Conservation (phyloP, 805 yeast genomes). For the Nakazawaea laoshanensis region DNA sequence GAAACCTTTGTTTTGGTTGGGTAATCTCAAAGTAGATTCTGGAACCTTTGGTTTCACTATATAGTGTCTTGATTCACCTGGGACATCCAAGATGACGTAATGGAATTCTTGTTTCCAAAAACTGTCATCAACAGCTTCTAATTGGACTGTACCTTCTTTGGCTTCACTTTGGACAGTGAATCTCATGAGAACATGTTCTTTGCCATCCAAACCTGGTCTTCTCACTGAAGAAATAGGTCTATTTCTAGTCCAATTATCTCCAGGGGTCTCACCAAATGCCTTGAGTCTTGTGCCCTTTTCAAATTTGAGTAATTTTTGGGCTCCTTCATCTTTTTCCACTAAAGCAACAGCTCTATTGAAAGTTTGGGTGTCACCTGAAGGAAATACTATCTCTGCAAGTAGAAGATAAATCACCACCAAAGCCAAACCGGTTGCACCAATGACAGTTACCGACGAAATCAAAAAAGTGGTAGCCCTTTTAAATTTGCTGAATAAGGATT, state of each 20-base stretch:
- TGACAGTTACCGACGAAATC: constrained; percentile 49
- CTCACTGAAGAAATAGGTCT: constrained; percentile 72
- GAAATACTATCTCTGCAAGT: constrained; percentile 73
- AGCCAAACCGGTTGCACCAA: constrained; percentile 65
- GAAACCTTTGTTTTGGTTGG: constrained; percentile 42
- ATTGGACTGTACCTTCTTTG: constrained; percentile 60
- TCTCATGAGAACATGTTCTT: constrained; percentile 75
- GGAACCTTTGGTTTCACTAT: constrained; percentile 51
- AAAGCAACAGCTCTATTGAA: constrained; percentile 80
- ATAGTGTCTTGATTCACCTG: constrained; percentile 60
- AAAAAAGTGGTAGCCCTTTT: constrained; percentile 55
- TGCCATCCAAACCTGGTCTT: constrained; percentile 64
- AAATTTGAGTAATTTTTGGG: constrained; percentile 50
- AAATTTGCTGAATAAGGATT: constrained; percentile 34
- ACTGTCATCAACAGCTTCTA: constrained; percentile 71
- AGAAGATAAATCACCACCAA: constrained; percentile 65
- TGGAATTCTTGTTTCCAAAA: constrained; percentile 61
- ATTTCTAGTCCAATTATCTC: constrained; percentile 79
- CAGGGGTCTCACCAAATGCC: constrained; percentile 72
- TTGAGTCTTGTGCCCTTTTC: constrained; percentile 52
- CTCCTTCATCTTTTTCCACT: constrained; percentile 58
- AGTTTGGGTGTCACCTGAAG: constrained; percentile 86
- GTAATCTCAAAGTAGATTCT: constrained; percentile 30
- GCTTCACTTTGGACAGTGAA: constrained; percentile 74
- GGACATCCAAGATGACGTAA: constrained; percentile 69